Base-by-base conservation (phyloP, 2,329 filamentous ascomycete species). In the Teratosphaeria pseudoeucalypti region DNA sequence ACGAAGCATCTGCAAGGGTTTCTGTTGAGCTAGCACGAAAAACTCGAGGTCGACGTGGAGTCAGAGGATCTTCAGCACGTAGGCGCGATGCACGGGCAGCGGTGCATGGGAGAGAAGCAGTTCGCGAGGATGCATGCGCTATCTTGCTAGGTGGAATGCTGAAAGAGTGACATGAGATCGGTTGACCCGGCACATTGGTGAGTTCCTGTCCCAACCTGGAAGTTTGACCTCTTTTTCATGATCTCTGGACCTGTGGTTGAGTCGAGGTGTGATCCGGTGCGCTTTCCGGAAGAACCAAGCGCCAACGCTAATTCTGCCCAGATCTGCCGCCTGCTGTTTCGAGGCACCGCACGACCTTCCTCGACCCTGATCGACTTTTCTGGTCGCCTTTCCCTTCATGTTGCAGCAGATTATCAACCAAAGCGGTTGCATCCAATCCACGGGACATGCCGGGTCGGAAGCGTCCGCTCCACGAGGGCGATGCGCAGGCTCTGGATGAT, bases 401-500 rank as follows among this genome's bases (percentile, higher is more conserved):
- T n/a, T 55, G 53, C 14, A 43, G 32, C 55, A 43, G n/a, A 56
- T 23, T 1, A 23, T 3, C 55, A 27, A 11, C 32, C 9, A 56
- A 6, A 19, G 14, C 27, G 16, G 52, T 32, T 26, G 12, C 19
- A 7, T 47, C 55, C 4, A 27, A 2, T 56, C 55, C 16, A 7
- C 23, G 27, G 14, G 32, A 49, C 7, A 68, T 68, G 67, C 58
- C 64, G n/a, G 64, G 63, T 26, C 37, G 49, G 19, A 71, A 71
- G 60, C 64, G 68, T 47, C 55, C 63, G 19, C 61, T 59, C 52
- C 61, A 63, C 3, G 62, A 63, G n/a, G 62, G 64, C 34, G 55
- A 52, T 54, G 61, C 52, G 47, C 57, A 52, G 14, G 56, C 53
- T 14, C 57, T 58, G 11, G 62, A 67, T 27, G 59, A 63, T 56